Evolutionary conservation across 139 green algal species (phyloP).

Genomic region (Picochlorum sp.): DNA sequence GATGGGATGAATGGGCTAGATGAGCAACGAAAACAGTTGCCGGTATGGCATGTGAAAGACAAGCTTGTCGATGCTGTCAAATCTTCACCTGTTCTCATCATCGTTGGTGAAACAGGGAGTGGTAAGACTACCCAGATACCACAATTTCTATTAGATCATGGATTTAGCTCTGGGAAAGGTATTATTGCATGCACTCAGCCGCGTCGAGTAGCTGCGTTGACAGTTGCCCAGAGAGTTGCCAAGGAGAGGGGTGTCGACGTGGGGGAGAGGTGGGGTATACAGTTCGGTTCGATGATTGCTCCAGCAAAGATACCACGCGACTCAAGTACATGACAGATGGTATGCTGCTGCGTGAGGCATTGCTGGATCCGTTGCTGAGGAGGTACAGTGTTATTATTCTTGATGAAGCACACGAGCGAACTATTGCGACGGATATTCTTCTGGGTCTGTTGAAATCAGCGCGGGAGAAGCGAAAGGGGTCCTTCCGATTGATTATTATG

Average conservation of each 20-base stretch:
- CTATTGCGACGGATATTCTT: conserved; percentile 84
- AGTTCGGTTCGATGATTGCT: conserved; percentile 78
- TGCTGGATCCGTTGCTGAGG: conserved; percentile 68
- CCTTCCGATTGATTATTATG: conserved; percentile 82
- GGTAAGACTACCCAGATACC: conserved; percentile 88
- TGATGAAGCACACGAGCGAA: conserved; percentile 96
- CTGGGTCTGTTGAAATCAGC: conserved; percentile 82
- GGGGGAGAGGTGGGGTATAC: conserved; percentile 62
- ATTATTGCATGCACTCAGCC: conserved; percentile 88
- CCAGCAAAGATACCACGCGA: conserved; percentile 29
- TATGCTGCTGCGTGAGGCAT: conserved; percentile 89
- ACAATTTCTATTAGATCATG: conserved; percentile 59
- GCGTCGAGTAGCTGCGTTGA: conserved; percentile 91
- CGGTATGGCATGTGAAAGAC: conserved; percentile 45
- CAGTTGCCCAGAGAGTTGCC: conserved; percentile 89
- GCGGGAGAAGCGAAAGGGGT: conserved; percentile 24
- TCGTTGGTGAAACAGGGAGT: conserved; percentile 76
- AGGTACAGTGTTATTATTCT: conserved; percentile 81
- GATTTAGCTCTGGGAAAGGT: conserved; percentile 40
- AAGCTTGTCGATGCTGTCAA: conserved; percentile 47
- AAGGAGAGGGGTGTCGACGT: conserved; percentile 29
- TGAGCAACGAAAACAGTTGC: conserved; percentile 44
- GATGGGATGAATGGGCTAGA: conserved; percentile 17
- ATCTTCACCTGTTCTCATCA: conserved; percentile 35
- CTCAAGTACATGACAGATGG: conserved; percentile 93